Percentiles rank a stretch among this genome's conserved stretches.
phyloP scores from a whole-genome alignment of 1,284 basidiomycete genomes.

The Earliella scabrosa region DNA sequence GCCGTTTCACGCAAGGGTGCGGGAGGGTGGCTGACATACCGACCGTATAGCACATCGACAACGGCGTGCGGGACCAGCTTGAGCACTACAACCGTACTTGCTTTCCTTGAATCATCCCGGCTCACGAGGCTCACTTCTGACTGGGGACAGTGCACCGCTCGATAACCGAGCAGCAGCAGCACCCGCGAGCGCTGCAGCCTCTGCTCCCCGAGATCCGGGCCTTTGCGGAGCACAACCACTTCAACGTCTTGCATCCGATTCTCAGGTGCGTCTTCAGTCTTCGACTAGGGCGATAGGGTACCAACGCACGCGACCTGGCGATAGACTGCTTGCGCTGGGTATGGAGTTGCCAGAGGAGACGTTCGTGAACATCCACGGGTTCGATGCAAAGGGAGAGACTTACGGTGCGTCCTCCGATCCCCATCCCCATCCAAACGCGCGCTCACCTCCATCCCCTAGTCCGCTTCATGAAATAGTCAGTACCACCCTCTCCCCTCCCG shows the following conservation, averaged over 20 bases:
- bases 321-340: conserved; percentile 48
- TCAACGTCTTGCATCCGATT: conserved; percentile 51
- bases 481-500: background rate
- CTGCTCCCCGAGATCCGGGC: conserved; percentile 60
- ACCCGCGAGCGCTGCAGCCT: conserved; percentile 53
- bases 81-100: conserved; percentile 37
- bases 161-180: conserved; percentile 41
- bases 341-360: conserved; percentile 41
- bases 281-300: too few relatives aligned
- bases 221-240: conserved; percentile 55
- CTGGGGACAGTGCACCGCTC: conserved; percentile 57
- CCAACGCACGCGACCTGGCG: too few relatives aligned
- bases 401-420: conserved; percentile 28
- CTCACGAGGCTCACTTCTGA: too few relatives aligned
- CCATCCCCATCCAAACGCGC: conserved; percentile 13
- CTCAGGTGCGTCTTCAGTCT: conserved; percentile 45
- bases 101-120: too few relatives aligned
- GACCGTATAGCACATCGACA: conserved; percentile 41
- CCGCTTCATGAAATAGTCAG: conserved; percentile 62
- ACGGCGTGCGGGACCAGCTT: conserved; percentile 50
- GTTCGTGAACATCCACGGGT: conserved; percentile 37
- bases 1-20: background rate
- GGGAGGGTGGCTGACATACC: too few relatives aligned
- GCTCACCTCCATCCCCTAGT: conserved; percentile 33
- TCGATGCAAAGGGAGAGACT: conserved; percentile 33